Percentiles rank a stretch among this genome's conserved stretches.
Evolutionary conservation across 768 basidiomycete species (phyloP).

Genomic region (Serpula lacrymans): DNA sequence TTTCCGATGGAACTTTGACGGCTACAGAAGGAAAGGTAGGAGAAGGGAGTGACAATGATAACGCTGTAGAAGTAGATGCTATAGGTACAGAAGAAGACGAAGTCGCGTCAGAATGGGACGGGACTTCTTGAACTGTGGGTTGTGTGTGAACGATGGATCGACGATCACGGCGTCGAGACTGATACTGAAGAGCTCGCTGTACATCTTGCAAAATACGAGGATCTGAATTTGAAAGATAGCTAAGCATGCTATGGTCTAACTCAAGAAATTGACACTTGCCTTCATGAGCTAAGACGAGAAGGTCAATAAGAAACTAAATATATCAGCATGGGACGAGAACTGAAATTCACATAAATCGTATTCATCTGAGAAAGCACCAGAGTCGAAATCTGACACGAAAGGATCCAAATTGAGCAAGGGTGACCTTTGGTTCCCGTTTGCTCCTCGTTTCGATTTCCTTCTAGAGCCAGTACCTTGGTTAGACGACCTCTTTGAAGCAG

Average conservation of each 20-base stretch:
- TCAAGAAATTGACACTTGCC: conserved; percentile 39
- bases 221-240: conserved; percentile 40
- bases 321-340: conserved; percentile 2
- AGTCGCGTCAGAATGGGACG: conserved; percentile 23
- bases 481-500: conserved; percentile 13
- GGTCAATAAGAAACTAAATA: conserved; percentile 1
- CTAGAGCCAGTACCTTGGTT: conserved; percentile 14
- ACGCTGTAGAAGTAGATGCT: conserved; percentile 26
- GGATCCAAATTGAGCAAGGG: conserved; percentile 24
- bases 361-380: conserved; percentile 62
- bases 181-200: conserved; percentile 68
- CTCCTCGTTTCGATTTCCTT: conserved; percentile 17
- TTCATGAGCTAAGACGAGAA: conserved; percentile 57
- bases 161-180: conserved; percentile 73
- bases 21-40: conserved; percentile 16
- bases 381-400: conserved; percentile 32
- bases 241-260: conserved; percentile 4
- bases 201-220: conserved; percentile 80
- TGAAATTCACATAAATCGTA: conserved; percentile 69
- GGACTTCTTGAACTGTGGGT: conserved; percentile 15
- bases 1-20: conserved; percentile 35
- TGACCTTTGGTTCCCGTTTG: conserved; percentile 9
- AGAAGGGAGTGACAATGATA: conserved; percentile 13
- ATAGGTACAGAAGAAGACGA: conserved; percentile 26
- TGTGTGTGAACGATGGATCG: conserved; percentile 20